Evolutionary conservation across 2,329 filamentous ascomycete genomes (phyloP), one percentile per base, ranked within the genome.

Genomic region (Aureobasidium sp.): DNA sequence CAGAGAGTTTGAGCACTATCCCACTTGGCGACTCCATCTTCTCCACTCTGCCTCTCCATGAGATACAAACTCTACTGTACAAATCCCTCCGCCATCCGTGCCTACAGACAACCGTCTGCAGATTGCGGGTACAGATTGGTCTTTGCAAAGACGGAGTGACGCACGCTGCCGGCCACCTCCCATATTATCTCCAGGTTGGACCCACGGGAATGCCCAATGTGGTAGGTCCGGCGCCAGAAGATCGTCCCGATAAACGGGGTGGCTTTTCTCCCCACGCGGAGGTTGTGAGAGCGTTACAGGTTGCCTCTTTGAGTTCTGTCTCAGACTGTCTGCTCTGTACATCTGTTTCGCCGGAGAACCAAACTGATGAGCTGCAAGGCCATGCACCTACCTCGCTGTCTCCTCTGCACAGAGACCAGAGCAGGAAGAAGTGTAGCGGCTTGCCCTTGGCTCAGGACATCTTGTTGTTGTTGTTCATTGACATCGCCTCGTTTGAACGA

Each of bases 141-240:
- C 57, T 45, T 24, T 60, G 57, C 44, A 22, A 22, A 12, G 29
- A 37, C 31, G 8, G 6, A 47, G n/a, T 60, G 57, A 60, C 57
- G 57, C 15, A 60, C 3, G 14, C 15, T 17, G 24, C 40, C n/a
- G 53, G 5, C 42, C 33, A 49, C 9, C 35, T 31, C 44, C 44
- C 45, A 60, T 35, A 60, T 27, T 17, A 48, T 49, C 54, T 58
- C 54, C 54, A 50, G 57, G 17, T 60, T 49, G 57, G 29, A 11
- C 29, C 12, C 27, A 12, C 37, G 45, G 57, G 57, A 27, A 27
- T 60, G 27, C 57, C 57, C 9, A 17, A 59, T 37, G 3, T 19
- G 42, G 54, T 14, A 47, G 44, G 31, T 59, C 54, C 44, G 45
- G 42, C 29, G 17, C 39, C 37, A 27, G 35, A 44, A n/a, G 53